Evolutionary conservation across 2,329 filamentous ascomycete genomes (phyloP), one percentile per base, ranked within the genome.

Genomic region (Fusarium circinatum): DNA sequence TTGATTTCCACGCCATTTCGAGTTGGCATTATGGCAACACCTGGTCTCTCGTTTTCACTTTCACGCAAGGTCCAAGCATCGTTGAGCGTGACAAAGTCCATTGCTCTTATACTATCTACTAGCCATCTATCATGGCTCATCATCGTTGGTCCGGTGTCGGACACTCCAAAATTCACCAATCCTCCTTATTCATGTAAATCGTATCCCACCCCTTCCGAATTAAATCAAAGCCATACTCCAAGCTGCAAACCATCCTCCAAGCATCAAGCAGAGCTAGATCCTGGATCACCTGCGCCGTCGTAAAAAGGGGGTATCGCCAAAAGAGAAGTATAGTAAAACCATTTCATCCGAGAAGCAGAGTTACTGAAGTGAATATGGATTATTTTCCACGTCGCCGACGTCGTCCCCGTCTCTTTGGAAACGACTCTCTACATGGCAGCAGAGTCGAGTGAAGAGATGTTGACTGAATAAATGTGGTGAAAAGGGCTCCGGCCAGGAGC

Each of bases 241-340:
- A 68, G 73, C 78, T 66, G 70, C 78, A 80, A 80, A 78, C 78
- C 78, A 49, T 76, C 73, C 66, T 65, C 70, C 76, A 65, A 28
- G 38, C 55, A 49, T 36, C 59, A 58, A 54, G 38, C 62, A 41
- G 51, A 48, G 42, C 48, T 32, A 39, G 41, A 55, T 52, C 71
- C 55, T 55, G 70, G 64, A 75, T 69, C 75, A 73, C 76, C 76
- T 67, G 55, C 66, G 60, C 63, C 70, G 54, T 77, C 68, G 66
- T 70, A 68, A 73, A 80, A 74, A 62, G 49, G 76, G 80, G 80
- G 80, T 82, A 82, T 82, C 80, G 77, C 78, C 78, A 72, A 76
- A 74, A 78, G 76, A 80, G 81, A 71, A 65, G 76, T 80, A 76
- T 80, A 80, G 55, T 59, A 78, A 66, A 68, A 63, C 73, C 70